Percentiles rank a stretch among this genome's conserved stretches.
Conservation (phyloP, 2,329 filamentous ascomycete species). For the Colletotrichum incanum region DNA sequence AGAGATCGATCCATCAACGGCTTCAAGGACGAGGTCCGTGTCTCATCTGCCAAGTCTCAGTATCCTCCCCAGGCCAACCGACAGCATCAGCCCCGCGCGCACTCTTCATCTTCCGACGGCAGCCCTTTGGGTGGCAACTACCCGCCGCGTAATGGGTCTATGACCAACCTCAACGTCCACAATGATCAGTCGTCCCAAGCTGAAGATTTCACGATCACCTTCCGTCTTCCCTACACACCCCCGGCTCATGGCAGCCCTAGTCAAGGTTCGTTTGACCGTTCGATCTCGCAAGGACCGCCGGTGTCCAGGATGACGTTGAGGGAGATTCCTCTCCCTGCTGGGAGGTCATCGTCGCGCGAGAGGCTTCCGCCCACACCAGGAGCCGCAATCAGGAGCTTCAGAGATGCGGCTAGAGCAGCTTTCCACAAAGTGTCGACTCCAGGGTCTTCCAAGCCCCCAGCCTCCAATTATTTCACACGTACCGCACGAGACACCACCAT, state of each 20-base stretch:
- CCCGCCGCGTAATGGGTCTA: conserved; percentile 19
- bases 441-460: conserved; percentile 39
- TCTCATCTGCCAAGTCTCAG: conserved; percentile 39
- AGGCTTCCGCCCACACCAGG: conserved; percentile 21
- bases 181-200: conserved; percentile 6
- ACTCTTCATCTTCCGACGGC: conserved; percentile 30
- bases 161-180: not conserved
- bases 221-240: conserved; percentile 40
- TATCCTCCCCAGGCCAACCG: conserved; percentile 42
- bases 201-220: conserved; percentile 33
- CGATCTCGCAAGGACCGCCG: conserved; percentile 14
- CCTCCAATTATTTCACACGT: conserved; percentile 36
- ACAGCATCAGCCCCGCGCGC: conserved; percentile 26
- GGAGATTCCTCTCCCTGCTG: conserved; percentile 20
- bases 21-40: conserved; percentile 38
- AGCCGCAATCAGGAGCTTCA: conserved; percentile 47
- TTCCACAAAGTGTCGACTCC: conserved; percentile 46
- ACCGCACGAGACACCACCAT: conserved; percentile 17
- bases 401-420: conserved; percentile 54
- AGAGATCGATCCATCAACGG: conserved; percentile 40
- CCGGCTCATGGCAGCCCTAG: conserved; percentile 29
- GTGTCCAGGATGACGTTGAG: conserved; percentile 1
- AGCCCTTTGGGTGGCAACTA: conserved; percentile 27
- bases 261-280: conserved; percentile 29
- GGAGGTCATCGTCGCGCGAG: conserved; percentile 17